Evolutionary conservation across 495 filamentous ascomycete genomes (phyloP), one percentile per base, ranked within the genome.

Genomic region (Penicillium roqueforti): DNA sequence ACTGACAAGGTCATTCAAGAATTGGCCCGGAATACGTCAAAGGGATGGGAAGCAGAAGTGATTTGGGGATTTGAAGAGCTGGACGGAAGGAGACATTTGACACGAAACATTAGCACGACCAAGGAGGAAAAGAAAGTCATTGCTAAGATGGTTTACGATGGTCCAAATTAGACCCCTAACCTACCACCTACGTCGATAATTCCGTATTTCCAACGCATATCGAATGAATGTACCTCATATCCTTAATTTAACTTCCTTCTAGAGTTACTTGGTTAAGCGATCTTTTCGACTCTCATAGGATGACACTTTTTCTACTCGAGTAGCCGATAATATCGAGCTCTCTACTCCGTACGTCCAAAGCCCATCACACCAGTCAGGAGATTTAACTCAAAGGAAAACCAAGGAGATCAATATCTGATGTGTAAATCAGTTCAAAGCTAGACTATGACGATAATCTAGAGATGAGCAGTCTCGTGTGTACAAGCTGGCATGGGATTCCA

Each of bases 81-180:
- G 6, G 37, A 58, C 13, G 55, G 55, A 8, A 54, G 54, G 20
- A 41, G 42, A 34, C 54, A 54, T 41, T 25, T 64, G 0, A 64
- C 61, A 4, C 40, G 61, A 1, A 58, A 61, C 32, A 47, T 43
- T 7, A 49, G 29, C 23, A 56, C 48, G 8, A 48, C 18, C 3
- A 58, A 55, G 32, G 32, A 91, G 90, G 28, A 96, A 75, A 68
- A 52, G 26, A 49, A 36, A 2, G 38, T 52, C 4, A 37, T 43
- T 18, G 53, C 23, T 11, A 48, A 25, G 37, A 43, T 55, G 45
- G 37, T 52, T 20, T 52, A 52, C 25, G 39, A 52, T 10, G 32
- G 23, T 6, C 22, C 10, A 25, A 38, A 18, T 28, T 28, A 38
- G 25, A 25, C 23, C n/a, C 16, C 10, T n/a, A n/a, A 22, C 1